Base-by-base conservation (phyloP, 495 filamentous ascomycete genomes). In the Symbiotaphrina buchneri region DNA sequence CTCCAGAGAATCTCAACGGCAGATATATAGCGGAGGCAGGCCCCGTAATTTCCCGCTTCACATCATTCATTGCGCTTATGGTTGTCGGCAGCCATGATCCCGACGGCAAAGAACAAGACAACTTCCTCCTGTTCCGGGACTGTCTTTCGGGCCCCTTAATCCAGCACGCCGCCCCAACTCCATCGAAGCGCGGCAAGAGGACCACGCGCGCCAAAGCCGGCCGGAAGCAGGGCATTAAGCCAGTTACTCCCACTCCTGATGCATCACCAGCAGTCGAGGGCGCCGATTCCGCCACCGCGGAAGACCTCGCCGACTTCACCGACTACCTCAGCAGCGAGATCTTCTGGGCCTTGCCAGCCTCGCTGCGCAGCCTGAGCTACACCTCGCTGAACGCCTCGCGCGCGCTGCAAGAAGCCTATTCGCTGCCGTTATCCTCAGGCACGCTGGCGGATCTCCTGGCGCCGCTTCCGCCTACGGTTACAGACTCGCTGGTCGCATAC, bases 401-500 rank as follows among this genome's bases (percentile, higher is more conserved):
- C 10, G 7, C 19, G 1, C 15, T 2, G 3, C 30, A 32, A 22
- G 15, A 1, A 32, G 16, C 16, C 20, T 24, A 32, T 19, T 1
- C 30, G 30, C 7, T 14, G 7, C 30, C 30, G 15, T 10, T 23
- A 28, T 10, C 30, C n/a, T 7, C 2, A 10, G n/a, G 1, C 1
- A 4, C 20, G n/a, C 14, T 32, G 14, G 7, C 10, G n/a, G 30
- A 15, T 6, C 36, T 65, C 27, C 39, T 53, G 8, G 42, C 56
- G 19, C 38, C 47, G 15, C 47, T 81, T 31, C 56, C 71, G 6
- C 40, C 54, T 10, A 43, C 53, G 4, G 49, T 65, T 10, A 32
- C 52, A 11, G 75, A 84, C 41, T 65, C 71, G 0, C 59, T 90
- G 1, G 38, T 54, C 17, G 54, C 65, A 18, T 79, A 80, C 51